Percentiles rank a stretch among this genome's conserved stretches.
Conservation (phyloP, 2,329 filamentous ascomycete species). For the Byssothecium circinans region DNA sequence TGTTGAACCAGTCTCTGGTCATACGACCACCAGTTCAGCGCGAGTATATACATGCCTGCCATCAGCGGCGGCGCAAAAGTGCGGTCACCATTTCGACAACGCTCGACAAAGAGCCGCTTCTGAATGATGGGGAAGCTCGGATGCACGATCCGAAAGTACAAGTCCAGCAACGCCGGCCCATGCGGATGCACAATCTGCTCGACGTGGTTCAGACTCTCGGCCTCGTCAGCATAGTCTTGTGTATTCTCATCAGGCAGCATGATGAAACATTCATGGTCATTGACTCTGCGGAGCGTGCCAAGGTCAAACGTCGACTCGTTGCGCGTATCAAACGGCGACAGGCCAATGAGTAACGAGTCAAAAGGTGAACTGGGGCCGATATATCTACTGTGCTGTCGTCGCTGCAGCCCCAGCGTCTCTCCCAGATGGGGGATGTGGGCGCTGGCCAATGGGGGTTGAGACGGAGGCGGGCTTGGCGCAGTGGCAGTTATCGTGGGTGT, state of each 20-base stretch:
- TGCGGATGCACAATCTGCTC: conserved; percentile 76
- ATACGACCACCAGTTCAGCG: conserved; percentile 85
- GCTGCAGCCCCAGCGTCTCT: conserved; percentile 68
- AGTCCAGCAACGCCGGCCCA: conserved; percentile 73
- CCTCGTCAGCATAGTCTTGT: conserved; percentile 69
- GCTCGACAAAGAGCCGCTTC: conserved; percentile 77
- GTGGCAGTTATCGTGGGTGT: conserved; percentile 46
- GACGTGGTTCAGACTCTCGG: conserved; percentile 69
- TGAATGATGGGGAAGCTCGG: conserved; percentile 81
- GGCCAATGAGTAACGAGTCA: conserved; percentile 78
- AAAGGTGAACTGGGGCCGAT: conserved; percentile 83
- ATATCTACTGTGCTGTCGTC: conserved; percentile 78
- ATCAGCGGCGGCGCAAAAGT: conserved; percentile 77
- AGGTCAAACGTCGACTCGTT: conserved; percentile 75
- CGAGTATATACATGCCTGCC: conserved; percentile 80
- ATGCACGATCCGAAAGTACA: conserved; percentile 81
- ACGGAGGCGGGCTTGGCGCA: conserved; percentile 40
- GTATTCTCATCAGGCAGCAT: conserved; percentile 75
- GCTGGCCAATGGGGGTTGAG: conserved; percentile 33
- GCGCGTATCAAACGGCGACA: conserved; percentile 77
- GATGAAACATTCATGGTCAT: conserved; percentile 76
- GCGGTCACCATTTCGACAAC: conserved; percentile 71
- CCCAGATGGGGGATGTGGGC: conserved; percentile 44
- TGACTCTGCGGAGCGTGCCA: conserved; percentile 69
- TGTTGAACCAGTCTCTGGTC: conserved; percentile 66